Base-by-base conservation (phyloP, 1,284 basidiomycete genomes). In the Moniliella sp. region DNA sequence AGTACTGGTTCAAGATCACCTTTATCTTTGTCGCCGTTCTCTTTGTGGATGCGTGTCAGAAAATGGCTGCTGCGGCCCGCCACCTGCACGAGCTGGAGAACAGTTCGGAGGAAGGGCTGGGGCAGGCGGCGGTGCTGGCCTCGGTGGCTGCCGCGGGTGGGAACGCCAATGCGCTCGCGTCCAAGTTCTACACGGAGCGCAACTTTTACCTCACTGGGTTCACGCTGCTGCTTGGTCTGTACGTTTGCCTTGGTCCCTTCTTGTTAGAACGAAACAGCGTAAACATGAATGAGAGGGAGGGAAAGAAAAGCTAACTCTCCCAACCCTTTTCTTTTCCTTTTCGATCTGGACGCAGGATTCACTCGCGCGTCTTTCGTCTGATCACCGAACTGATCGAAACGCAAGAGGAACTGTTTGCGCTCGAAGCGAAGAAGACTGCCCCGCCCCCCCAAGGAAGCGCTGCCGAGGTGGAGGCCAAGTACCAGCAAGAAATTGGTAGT, bases 11-110 rank as follows among this genome's bases (percentile, higher is more conserved):
- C n/a, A 91, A 91, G 61, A 91, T 93, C 46, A 79, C 80, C 4
- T 91, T 91, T 68, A 88, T 93, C 78, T 91, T 88, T 52, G 75
- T 91, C 1, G 78, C 67, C 1, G 72, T 93, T 4, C 43, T 59
- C 9, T 82, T 83, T 47, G 66, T 73, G n/a, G 84, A 93, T 48
- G 82, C 86, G 15, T 67, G 88, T 26, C 84, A 93, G 63, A 71
- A 84, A 43, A 86, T 91, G 79, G 73, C 78, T 66, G 73, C 80
- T 37, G 75, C 88, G 23, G 74, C 75, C 11, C 69, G 72, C 3
- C 76, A 82, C 62, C 64, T 71, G 0, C 76, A 84, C 27, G 55
- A 71, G 14, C 74, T 77, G 11, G 80, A 76, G 54, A 58, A 67
- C 28, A 68, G 68, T 17, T 67, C 66, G 28, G 8, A n/a, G 8